These are phyloP conservation scores for Puccinia triticina DNA, from an alignment of 1,284 basidiomycete species.

Conservation along the genomic window DNA sequence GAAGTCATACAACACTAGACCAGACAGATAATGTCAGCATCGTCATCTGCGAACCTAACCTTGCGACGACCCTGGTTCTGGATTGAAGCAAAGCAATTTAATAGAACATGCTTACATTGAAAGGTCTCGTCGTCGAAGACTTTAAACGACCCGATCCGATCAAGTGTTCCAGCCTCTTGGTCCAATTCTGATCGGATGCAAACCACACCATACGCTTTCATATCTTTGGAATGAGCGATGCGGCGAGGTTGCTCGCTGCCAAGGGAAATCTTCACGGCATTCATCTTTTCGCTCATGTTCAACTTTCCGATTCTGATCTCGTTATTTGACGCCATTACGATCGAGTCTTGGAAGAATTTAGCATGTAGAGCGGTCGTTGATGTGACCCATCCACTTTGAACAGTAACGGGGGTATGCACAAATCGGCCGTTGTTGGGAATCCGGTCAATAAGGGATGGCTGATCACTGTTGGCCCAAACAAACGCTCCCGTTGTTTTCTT, in stretches of 20 bases:
- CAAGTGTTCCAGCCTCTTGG: constrained; percentile 18
- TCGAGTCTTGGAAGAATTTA: neutral
- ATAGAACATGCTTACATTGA: constrained; percentile 22
- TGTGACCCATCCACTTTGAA: neutral
- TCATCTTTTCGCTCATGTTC: constrained; percentile 6
- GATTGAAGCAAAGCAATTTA: neutral
- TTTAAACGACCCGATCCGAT: constrained; percentile 29
- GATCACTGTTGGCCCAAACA: constrained; percentile 32
- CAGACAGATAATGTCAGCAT: neutral
- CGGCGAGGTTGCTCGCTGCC: constrained; percentile 36
- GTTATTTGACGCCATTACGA: constrained; percentile 6
- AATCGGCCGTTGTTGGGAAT: constrained; percentile 19
- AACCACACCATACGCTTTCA: constrained; percentile 38
- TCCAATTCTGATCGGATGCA: constrained; percentile 28
- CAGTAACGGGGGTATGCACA: constrained; percentile 3
- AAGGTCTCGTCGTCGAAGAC: constrained; percentile 42
- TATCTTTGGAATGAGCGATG: constrained; percentile 29
- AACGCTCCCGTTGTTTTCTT: neutral
- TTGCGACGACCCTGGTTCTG: neutral
- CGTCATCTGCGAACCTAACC: neutral
- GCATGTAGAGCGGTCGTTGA: neutral
- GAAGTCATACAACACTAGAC: constrained; percentile 26
- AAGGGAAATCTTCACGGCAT: constrained; percentile 31
- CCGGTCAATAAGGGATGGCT: constrained; percentile 4
- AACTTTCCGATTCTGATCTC: constrained; percentile 26